A percentile compares a stretch with the other conserved stretches of the same genome.
These are phyloP conservation scores for Neurospora cerealis DNA, from an alignment of 495 filamentous ascomycete species.

Conservation along the genomic window DNA sequence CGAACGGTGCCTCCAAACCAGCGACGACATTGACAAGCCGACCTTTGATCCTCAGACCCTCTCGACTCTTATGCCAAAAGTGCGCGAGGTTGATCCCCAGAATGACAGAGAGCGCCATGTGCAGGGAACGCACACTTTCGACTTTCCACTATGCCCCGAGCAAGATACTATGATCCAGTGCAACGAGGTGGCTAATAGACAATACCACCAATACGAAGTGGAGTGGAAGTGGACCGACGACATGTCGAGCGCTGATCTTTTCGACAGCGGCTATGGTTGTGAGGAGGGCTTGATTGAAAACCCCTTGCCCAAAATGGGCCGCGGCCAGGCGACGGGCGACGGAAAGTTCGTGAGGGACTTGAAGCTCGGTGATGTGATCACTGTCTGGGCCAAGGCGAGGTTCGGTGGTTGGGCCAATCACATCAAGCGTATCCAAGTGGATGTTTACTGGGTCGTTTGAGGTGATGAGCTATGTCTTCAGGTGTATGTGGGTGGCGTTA, in stretches of 20 bases:
- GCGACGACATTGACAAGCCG: background rate
- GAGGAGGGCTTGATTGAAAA: conserved; percentile 23
- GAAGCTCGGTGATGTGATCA: conserved; percentile 53
- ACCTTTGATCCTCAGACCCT: background rate
- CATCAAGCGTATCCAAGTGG: conserved; percentile 45
- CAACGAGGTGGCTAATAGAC: conserved; percentile 33
- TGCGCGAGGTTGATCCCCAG: conserved; percentile 11
- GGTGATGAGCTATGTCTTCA: background rate
- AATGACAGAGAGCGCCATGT: background rate
- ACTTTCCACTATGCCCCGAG: conserved; percentile 33
- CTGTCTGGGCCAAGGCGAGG: conserved; percentile 53
- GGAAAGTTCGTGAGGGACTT: conserved; percentile 47
- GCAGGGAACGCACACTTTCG: conserved; percentile 6
- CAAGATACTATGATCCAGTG: conserved; percentile 39
- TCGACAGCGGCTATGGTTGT: background rate
- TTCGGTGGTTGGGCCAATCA: conserved; percentile 55
- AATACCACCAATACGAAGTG: conserved; percentile 34
- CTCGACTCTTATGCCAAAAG: background rate
- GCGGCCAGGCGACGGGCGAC: conserved; percentile 45
- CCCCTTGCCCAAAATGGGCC: conserved; percentile 29
- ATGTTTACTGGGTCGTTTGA: conserved; percentile 56
- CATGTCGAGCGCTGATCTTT: conserved; percentile 16
- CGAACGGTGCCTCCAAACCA: conserved; percentile 26
- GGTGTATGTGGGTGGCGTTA: background rate
- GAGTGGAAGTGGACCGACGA: conserved; percentile 49